Evolutionary conservation across 371 early-diverging fungal species (phyloP), one percentile per base, ranked within the genome.

Genomic region (Quaeritorhiza haematococci): DNA sequence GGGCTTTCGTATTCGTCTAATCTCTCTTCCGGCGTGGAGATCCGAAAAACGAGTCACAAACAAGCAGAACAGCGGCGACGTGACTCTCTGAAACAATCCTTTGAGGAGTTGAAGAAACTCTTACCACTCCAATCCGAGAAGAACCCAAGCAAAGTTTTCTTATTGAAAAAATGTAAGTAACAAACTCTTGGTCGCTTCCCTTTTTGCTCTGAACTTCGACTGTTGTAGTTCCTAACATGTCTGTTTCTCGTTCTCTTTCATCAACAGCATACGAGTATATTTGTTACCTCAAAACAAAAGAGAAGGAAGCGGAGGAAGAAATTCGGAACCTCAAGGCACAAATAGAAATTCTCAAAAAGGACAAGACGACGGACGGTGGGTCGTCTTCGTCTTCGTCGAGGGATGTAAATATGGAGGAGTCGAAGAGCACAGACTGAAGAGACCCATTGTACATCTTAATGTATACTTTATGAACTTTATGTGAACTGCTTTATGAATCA

Each of bases 11-110:
- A 87, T 68, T 74, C 76, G 19, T 74, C 76, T 3, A 84, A 84
- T 49, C 78, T 89, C 34, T 83, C 87, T 47, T 83, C 84, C 0
- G 85, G 86, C 1, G 77, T 89, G 46, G 88, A 90, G 64, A 79
- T 80, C 15, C 79, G 91, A 1, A 79, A 85, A 13, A 85, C 86
- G 7, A 84, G 83, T 4, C 94, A 94, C 71, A 92, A 93, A 63
- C 88, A 87, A 17, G 94, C 96, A 2, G 96, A 96, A 63, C 94
- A 96, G 67, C 86, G 87, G 61, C 84, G 96, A n/a, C 75, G 96
- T n/a, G 92, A 92, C 61, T 84, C 87, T 27, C 71, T 94, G 21
- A 92, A 92, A 55, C 74, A 85, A 38, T 86, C 88, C 34, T 96
- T 96, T 66, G 90, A 94, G 44, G 78, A 85, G n/a, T 71, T 96